Conservation (phyloP, 2,329 filamentous ascomycete species). For the Aspergillus melleus region DNA sequence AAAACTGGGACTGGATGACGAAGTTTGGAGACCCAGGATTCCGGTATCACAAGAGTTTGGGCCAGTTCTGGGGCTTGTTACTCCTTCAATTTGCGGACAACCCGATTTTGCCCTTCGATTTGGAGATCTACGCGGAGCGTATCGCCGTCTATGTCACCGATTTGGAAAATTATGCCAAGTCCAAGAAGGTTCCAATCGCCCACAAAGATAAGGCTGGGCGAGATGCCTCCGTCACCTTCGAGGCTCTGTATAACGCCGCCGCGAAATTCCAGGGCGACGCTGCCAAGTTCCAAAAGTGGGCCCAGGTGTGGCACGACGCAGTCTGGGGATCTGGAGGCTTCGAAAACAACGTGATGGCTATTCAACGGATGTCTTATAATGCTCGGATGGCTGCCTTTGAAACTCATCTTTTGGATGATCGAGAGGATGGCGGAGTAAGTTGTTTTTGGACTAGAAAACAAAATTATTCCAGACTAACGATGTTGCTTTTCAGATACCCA, state of each 20-base stretch:
- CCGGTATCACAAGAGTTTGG: slow-evolving; percentile 74
- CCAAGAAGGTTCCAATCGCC: slow-evolving; percentile 47
- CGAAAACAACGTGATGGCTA: slow-evolving; percentile 68
- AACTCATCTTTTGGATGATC: slow-evolving; percentile 75
- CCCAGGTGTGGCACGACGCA: slow-evolving; percentile 70
- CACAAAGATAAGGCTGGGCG: slow-evolving; percentile 7
- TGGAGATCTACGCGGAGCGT: slow-evolving; percentile 68
- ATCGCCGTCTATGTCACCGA: slow-evolving; percentile 66
- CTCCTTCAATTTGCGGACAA: slow-evolving; percentile 81
- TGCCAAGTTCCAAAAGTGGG: slow-evolving; percentile 71
- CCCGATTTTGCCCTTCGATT: slow-evolving; percentile 78
- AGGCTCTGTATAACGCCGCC: slow-evolving; percentile 64
- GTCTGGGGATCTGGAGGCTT: slow-evolving; percentile 72
- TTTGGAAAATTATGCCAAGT: slow-evolving; percentile 64
- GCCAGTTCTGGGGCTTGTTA: slow-evolving; percentile 77
- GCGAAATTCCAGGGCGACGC: slow-evolving; percentile 61
- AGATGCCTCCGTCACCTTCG: slow-evolving; percentile 51
- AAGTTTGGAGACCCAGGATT: slow-evolving; percentile 79
- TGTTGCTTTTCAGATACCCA: background rate
- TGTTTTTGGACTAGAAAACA: background rate
- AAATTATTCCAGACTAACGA: slow-evolving; percentile 58
- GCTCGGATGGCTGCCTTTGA: slow-evolving; percentile 78
- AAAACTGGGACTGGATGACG: slow-evolving; percentile 84
- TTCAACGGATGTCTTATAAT: slow-evolving; percentile 74
- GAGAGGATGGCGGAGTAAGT: slow-evolving; percentile 72